phyloP scores from a whole-genome alignment of 164 flowering plant genomes.

The Stephania cephalantha region DNA sequence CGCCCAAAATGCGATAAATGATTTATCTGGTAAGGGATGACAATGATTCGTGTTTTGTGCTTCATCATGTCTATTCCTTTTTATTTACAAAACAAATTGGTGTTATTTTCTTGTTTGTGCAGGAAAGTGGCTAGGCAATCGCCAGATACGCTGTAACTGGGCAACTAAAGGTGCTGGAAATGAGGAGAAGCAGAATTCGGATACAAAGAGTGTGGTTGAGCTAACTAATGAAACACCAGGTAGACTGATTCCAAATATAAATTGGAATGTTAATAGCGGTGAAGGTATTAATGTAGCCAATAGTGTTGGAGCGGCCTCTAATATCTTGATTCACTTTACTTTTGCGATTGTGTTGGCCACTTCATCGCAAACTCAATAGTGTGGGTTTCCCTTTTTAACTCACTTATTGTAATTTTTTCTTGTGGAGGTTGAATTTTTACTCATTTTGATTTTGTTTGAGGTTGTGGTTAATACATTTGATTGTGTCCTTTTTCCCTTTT shows the following conservation, averaged over 20 bases:
- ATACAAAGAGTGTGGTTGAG: constrained; percentile 79
- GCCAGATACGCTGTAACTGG: constrained; percentile 98
- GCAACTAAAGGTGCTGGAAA: constrained; percentile 90
- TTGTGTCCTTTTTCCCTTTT: background rate
- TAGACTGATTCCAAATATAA: constrained; percentile 18
- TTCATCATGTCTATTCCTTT: background rate
- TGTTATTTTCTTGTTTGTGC: background rate
- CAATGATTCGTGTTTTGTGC: background rate
- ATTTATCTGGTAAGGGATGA: constrained; percentile 63
- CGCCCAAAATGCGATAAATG: constrained; percentile 94
- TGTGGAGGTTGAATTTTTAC: background rate
- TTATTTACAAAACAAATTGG: background rate
- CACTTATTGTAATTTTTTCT: background rate
- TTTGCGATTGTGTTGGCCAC: background rate
- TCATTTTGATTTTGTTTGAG: background rate
- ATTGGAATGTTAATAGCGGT: background rate
- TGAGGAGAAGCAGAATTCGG: constrained; percentile 73
- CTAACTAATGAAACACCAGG: constrained; percentile 87
- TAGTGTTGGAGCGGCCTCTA: background rate
- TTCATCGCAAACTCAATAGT: background rate
- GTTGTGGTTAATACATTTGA: background rate
- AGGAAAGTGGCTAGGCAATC: constrained; percentile 98
- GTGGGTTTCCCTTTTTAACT: background rate
- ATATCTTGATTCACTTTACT: background rate
- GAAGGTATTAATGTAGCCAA: background rate